A percentile compares a stretch with the other conserved stretches of the same genome.
Conservation (phyloP, 140 eudicot species). For the Anethum foeniculum region DNA sequence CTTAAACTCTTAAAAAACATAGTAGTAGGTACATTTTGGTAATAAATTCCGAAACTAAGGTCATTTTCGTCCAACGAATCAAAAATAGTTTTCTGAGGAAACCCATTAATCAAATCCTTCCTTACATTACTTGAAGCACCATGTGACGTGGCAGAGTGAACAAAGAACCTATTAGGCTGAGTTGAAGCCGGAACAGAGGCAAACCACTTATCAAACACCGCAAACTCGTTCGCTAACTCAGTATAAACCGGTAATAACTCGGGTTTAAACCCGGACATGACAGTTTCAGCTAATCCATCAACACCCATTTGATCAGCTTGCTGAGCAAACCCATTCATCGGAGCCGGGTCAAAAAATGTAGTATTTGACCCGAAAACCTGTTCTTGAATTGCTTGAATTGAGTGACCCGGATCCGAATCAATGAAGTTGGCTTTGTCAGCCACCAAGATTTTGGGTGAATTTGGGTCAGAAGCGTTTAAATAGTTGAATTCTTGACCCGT, state of each 20-base stretch:
- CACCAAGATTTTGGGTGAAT: conserved; percentile 36
- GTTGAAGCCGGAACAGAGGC: conserved; percentile 96
- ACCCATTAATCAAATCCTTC: conserved; percentile 65
- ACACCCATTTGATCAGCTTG: conserved; percentile 64
- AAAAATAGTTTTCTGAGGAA: conserved; percentile 84
- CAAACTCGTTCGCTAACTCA: conserved; percentile 73
- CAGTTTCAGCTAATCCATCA: conserved; percentile 47
- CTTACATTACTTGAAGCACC: conserved; percentile 90
- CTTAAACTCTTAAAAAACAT: conserved; percentile 63
- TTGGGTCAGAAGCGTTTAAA: conserved; percentile 56
- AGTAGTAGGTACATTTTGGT: conserved; percentile 86
- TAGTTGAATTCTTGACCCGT: conserved; percentile 59
- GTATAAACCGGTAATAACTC: conserved; percentile 63
- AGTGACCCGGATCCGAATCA: conserved; percentile 94
- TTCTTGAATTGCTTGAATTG: conserved; percentile 85
- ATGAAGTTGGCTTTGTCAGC: conserved; percentile 61
- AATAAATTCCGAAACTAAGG: conserved; percentile 73
- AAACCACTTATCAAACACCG: conserved; percentile 82
- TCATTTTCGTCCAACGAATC: conserved; percentile 77
- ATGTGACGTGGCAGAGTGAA: conserved; percentile 86
- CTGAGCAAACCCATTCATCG: conserved; percentile 94
- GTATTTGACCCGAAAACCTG: conserved; percentile 70
- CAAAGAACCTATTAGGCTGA: conserved; percentile 86
- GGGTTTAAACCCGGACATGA: conserved; percentile 85
- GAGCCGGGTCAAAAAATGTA: conserved; percentile 51